phyloP scores from a whole-genome alignment of 179 eudicot genomes.

The Gypsophila paniculata region DNA sequence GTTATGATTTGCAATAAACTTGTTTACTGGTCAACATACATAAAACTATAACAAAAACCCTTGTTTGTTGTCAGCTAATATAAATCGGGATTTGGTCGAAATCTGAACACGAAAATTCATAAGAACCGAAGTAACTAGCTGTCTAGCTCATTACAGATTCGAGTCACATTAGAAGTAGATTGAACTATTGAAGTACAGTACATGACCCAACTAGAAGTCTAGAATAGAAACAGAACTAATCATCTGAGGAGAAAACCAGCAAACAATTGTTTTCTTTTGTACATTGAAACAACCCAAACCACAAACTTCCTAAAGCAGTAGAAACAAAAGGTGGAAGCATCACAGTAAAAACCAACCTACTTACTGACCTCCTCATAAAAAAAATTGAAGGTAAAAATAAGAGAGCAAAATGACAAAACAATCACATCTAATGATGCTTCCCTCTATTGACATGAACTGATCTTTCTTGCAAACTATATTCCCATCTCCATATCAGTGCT shows the following conservation, averaged over 20 bases:
- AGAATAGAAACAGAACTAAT: conserved; percentile 28
- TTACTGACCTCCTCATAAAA: conserved; percentile 31
- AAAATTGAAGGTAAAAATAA: not conserved
- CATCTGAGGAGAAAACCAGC: conserved; percentile 17
- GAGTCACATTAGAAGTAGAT: conserved; percentile 23
- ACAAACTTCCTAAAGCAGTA: conserved; percentile 21
- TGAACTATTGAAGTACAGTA: conserved; percentile 23
- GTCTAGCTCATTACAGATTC: conserved; percentile 21
- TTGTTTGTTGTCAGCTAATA: not conserved
- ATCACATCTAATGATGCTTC: conserved; percentile 22
- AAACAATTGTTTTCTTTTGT: conserved; percentile 22
- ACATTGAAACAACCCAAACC: conserved; percentile 24
- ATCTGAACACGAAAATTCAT: not conserved
- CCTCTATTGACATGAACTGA: conserved; percentile 26
- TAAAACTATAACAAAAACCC: not conserved
- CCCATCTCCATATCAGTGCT: conserved; percentile 37
- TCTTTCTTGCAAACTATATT: conserved; percentile 23
- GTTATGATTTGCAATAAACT: not conserved
- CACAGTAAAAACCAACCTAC: conserved; percentile 21
- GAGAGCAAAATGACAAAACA: conserved; percentile 16
- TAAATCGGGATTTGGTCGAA: not conserved
- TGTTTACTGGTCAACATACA: not conserved
- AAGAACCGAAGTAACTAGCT: conserved; percentile 1
- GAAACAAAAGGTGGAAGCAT: conserved; percentile 18
- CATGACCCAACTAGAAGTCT: conserved; percentile 25